Evolutionary conservation across 306 rosid species (phyloP).

Genomic region (Prunus dulcis): DNA sequence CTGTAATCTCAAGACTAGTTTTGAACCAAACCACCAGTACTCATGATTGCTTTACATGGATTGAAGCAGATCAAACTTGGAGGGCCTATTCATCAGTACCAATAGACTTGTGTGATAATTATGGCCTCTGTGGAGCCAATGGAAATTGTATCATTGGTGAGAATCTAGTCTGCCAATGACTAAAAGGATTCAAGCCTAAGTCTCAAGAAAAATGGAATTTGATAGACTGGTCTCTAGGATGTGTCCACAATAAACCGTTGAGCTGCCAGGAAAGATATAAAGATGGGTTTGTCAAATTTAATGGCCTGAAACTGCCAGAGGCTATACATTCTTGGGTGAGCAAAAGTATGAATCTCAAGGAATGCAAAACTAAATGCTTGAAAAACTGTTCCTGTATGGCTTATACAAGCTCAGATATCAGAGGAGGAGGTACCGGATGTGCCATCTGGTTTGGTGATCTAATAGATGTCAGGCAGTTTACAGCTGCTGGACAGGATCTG

Average conservation of each 20-base stretch:
- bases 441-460: not conserved
- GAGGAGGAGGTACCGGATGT: conserved; percentile 49
- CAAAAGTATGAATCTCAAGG: conserved; percentile 29
- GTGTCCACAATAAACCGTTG: conserved; percentile 23
- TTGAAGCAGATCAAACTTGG: conserved; percentile 20
- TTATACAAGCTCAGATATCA: conserved; percentile 25
- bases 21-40: conserved; percentile 31
- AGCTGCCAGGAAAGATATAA: conserved; percentile 28
- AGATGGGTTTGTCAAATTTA: conserved; percentile 24
- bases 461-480: conserved; percentile 30
- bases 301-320: conserved; percentile 39
- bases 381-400: conserved; percentile 53
- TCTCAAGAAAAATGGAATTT: conserved; percentile 22
- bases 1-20: conserved; percentile 2
- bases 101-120: conserved; percentile 35
- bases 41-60: not conserved
- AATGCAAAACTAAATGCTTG: conserved; percentile 45
- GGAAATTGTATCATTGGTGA: conserved; percentile 25
- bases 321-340: conserved; percentile 30
- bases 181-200: conserved; percentile 40
- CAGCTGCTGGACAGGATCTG: conserved; percentile 22
- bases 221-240: conserved; percentile 32
- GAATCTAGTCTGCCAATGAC: conserved; percentile 37
- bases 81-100: conserved; percentile 20
- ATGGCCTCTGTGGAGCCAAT: conserved; percentile 36